These are phyloP conservation scores for Geotrichum armillariae DNA, from an alignment of 1,139 yeast genomes.

Conservation along the genomic window DNA sequence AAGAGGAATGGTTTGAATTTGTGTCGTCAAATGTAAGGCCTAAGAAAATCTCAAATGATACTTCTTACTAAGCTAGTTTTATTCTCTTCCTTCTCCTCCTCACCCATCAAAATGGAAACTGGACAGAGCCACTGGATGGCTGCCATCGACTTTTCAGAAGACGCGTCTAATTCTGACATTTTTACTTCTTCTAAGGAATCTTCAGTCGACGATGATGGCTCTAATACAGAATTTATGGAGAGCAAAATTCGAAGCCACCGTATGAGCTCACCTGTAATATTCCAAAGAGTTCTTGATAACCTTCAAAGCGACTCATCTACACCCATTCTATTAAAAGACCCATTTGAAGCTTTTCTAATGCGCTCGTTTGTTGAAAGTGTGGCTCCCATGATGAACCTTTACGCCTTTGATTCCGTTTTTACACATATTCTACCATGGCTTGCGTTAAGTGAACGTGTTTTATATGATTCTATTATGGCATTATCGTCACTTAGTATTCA, in stretches of 20 bases:
- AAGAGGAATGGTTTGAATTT: no score
- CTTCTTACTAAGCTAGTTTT: no score
- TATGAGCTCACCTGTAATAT: constrained; percentile 13
- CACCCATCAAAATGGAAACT: background rate
- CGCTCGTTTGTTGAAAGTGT: constrained; percentile 17
- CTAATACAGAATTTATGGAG: background rate
- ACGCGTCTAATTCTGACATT: background rate
- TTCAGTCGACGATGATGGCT: constrained; percentile 3
- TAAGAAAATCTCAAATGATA: no score
- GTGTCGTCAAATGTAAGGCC: no score
- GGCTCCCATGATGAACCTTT: constrained; percentile 21
- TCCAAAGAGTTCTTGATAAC: constrained; percentile 4
- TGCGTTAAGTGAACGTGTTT: constrained; percentile 18
- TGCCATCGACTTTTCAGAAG: background rate
- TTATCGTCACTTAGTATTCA: constrained; percentile 15
- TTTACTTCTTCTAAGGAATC: background rate
- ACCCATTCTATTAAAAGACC: constrained; percentile 10
- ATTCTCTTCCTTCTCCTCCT: background rate
- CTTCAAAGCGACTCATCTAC: background rate
- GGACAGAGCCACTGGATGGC: constrained; percentile 12
- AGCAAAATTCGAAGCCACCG: constrained; percentile 13
- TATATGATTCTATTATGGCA: constrained; percentile 17
- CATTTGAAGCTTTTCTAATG: constrained; percentile 19
- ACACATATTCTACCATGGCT: constrained; percentile 19
- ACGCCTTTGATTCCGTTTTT: constrained; percentile 16